phyloP scores from a whole-genome alignment of 2,329 filamentous ascomycete species.

The Aspergillus caelatus region DNA sequence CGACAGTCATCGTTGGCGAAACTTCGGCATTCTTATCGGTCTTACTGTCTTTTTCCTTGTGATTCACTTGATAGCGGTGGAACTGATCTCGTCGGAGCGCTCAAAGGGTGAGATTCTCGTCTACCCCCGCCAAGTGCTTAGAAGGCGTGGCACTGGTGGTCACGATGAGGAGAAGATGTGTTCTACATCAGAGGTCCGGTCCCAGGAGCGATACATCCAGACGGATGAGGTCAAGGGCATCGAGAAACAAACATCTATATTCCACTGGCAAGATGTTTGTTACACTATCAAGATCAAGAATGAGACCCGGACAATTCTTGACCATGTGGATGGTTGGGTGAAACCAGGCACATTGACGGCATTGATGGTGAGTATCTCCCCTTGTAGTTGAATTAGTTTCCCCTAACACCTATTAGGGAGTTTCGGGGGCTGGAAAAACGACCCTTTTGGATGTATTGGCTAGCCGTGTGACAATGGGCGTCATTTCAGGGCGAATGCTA shows the following conservation, averaged over 20 bases:
- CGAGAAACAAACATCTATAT: constrained; percentile 70
- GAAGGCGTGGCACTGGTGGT: too few relatives aligned
- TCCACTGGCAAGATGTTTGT: constrained; percentile 80
- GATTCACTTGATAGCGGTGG: constrained; percentile 54
- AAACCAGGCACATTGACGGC: constrained; percentile 56
- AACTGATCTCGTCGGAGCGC: constrained; percentile 60
- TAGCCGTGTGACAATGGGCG: constrained; percentile 78
- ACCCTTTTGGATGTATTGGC: constrained; percentile 83
- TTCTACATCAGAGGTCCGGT: neutral
- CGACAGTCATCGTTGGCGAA: constrained; percentile 32
- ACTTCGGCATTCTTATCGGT: constrained; percentile 68
- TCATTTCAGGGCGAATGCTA: constrained; percentile 80
- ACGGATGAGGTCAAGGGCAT: neutral
- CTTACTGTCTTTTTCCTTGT: constrained; percentile 62
- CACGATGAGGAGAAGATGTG: too few relatives aligned
- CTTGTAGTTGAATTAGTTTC: too few relatives aligned
- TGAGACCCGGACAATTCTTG: constrained; percentile 63
- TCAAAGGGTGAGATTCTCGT: constrained; percentile 75
- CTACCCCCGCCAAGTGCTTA: constrained; percentile 62
- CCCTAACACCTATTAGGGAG: constrained; percentile 47
- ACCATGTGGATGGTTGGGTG: constrained; percentile 55
- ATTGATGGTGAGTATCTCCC: constrained; percentile 49
- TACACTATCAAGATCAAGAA: constrained; percentile 78
- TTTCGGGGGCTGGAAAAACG: constrained; percentile 85
- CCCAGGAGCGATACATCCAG: too few relatives aligned